These are phyloP conservation scores for Tricholoma bakamatsutake DNA, from an alignment of 768 basidiomycete species.

Conservation along the genomic window DNA sequence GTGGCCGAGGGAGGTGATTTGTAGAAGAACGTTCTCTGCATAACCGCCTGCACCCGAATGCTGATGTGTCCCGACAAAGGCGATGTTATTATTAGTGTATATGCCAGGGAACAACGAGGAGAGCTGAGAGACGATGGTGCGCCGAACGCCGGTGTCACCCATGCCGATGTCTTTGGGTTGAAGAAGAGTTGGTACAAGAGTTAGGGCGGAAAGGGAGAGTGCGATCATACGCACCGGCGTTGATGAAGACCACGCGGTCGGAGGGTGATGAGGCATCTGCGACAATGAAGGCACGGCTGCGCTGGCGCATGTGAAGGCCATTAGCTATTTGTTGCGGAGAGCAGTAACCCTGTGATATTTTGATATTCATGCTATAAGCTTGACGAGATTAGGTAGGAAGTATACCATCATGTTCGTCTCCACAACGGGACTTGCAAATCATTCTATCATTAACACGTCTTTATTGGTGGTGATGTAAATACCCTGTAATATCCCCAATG, in stretches of 20 bases:
- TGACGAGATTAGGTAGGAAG: not conserved
- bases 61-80: constrained; percentile 70
- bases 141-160: constrained; percentile 74
- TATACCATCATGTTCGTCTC: constrained; percentile 81
- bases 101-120: constrained; percentile 52
- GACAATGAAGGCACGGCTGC: constrained; percentile 71
- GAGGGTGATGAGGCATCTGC: constrained; percentile 51
- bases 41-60: constrained; percentile 79
- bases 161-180: constrained; percentile 60
- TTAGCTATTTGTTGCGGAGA: constrained; percentile 58
- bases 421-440: constrained; percentile 52
- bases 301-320: constrained; percentile 75
- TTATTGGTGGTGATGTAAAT: constrained; percentile 10
- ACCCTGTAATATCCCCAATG: constrained; percentile 74
- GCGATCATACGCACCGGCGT: constrained; percentile 45
- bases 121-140: constrained; percentile 57
- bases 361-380: not conserved
- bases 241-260: constrained; percentile 69
- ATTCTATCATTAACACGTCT: not conserved
- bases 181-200: not conserved
- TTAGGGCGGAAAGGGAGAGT: not conserved
- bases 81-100: constrained; percentile 67
- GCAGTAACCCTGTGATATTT: constrained; percentile 55
- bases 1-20: constrained; percentile 69
- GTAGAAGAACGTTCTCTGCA: constrained; percentile 72